Evolutionary conservation across 306 rosid genomes (phyloP).

Genomic region (Dryas octopetala): DNA sequence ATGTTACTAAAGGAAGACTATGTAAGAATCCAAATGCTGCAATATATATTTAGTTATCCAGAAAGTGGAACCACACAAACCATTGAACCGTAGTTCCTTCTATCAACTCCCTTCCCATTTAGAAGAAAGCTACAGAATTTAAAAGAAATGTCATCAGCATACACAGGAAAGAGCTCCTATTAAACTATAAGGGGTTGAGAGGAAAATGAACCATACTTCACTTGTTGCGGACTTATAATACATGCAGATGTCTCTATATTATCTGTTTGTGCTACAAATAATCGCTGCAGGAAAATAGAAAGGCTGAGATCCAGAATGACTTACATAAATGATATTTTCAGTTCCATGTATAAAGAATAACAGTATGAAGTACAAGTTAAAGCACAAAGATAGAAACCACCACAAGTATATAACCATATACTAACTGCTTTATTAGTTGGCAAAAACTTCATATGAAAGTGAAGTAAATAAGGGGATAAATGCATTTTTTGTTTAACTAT

Average conservation of each 20-base stretch:
- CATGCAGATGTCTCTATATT: constrained; percentile 77
- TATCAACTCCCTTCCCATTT: constrained; percentile 74
- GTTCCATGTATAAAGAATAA: neutral
- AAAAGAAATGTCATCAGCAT: constrained; percentile 35
- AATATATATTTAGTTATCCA: constrained; percentile 9
- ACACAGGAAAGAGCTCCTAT: constrained; percentile 13
- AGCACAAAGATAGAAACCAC: constrained; percentile 7
- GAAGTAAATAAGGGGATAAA: neutral
- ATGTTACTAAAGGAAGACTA: constrained; percentile 23
- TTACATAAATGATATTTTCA: constrained; percentile 9
- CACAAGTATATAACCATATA: neutral
- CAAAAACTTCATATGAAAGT: neutral
- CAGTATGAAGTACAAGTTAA: constrained; percentile 1
- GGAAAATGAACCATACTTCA: constrained; percentile 53
- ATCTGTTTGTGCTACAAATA: constrained; percentile 80
- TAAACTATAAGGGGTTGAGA: constrained; percentile 10
- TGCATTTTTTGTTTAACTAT: no score
- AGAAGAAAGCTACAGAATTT: constrained; percentile 70
- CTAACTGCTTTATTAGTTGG: neutral
- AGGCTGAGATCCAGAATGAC: constrained; percentile 1
- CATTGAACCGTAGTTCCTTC: constrained; percentile 55
- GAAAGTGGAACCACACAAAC: constrained; percentile 42
- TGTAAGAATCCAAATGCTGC: constrained; percentile 22
- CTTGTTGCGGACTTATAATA: constrained; percentile 83
- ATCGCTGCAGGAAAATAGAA: constrained; percentile 51